phyloP scores from a whole-genome alignment of 1,139 yeast species.

The Debaryomyces nepalensis region DNA sequence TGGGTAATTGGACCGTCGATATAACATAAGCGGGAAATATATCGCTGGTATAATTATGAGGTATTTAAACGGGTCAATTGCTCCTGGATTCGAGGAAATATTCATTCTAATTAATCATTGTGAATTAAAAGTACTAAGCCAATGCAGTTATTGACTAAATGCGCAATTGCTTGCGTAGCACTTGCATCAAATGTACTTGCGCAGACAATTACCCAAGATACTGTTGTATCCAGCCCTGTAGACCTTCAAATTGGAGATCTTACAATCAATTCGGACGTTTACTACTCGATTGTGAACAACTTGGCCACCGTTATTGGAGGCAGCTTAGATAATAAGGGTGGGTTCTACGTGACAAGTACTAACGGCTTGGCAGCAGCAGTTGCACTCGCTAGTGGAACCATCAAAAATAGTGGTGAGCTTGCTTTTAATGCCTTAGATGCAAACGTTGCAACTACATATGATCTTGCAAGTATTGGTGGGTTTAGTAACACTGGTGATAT shows the following conservation, averaged over 20 bases:
- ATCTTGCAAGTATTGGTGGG: slow-evolving; percentile 35
- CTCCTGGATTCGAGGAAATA: too few relatives aligned
- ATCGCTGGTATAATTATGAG: too few relatives aligned
- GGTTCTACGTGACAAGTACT: slow-evolving; percentile 25
- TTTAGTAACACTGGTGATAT: slow-evolving; percentile 36
- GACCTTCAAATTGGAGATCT: slow-evolving; percentile 23
- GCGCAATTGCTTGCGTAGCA: neutral
- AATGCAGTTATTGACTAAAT: slow-evolving; percentile 3
- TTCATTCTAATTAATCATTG: too few relatives aligned
- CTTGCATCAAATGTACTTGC: neutral
- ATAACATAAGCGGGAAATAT: too few relatives aligned
- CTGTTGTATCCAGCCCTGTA: slow-evolving; percentile 24
- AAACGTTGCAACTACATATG: slow-evolving; percentile 23
- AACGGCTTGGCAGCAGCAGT: slow-evolving; percentile 19
- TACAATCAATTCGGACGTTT: slow-evolving; percentile 17
- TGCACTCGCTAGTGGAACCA: slow-evolving; percentile 18
- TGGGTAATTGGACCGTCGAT: too few relatives aligned
- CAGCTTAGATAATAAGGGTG: slow-evolving; percentile 27
- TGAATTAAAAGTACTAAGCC: too few relatives aligned
- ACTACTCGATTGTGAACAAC: slow-evolving; percentile 40
- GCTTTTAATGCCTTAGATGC: slow-evolving; percentile 26
- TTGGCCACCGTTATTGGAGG: slow-evolving; percentile 30
- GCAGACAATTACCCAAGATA: slow-evolving; percentile 11
- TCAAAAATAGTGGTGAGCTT: slow-evolving; percentile 29
- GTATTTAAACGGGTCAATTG: too few relatives aligned